Evolutionary conservation across 108 stramenopile species (phyloP).

Genomic region (Fistulifera solaris): DNA sequence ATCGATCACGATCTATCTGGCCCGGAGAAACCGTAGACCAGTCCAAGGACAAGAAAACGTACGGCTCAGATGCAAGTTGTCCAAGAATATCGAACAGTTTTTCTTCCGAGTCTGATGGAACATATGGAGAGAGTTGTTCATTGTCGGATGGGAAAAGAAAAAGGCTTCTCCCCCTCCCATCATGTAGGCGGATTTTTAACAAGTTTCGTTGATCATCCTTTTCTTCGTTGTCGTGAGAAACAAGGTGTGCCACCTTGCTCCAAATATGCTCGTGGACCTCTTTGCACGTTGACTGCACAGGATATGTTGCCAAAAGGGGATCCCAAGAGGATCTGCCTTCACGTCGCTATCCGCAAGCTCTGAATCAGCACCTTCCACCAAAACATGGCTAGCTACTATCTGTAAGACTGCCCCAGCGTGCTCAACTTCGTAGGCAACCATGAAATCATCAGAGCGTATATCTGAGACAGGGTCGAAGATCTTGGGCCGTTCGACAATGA

Average conservation of each 20-base stretch:
- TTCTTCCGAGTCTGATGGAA: constrained; percentile 24
- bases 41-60: constrained; percentile 36
- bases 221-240: constrained; percentile 2
- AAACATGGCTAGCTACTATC: constrained; percentile 18
- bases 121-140: constrained; percentile 8
- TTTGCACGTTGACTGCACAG: constrained; percentile 26
- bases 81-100: constrained; percentile 18
- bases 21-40: constrained; percentile 16
- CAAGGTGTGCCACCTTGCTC: constrained; percentile 28
- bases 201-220: constrained; percentile 7
- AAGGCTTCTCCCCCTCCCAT: constrained; percentile 15
- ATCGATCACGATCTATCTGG: constrained; percentile 15
- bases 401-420: constrained; percentile 21
- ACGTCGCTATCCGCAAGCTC: constrained; percentile 5
- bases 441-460: constrained; percentile 16
- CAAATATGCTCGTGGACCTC: constrained; percentile 45
- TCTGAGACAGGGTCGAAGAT: constrained; percentile 12
- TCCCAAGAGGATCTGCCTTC: constrained; percentile 30
- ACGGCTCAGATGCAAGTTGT: constrained; percentile 20
- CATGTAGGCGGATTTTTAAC: constrained; percentile 21
- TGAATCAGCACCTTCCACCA: constrained; percentile 5
- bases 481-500: neutral
- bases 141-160: constrained; percentile 12
- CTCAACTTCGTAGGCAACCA: constrained; percentile 51
- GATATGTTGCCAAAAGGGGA: constrained; percentile 54